Conservation (phyloP, 768 basidiomycete species). For the Coprinopsis sp. region DNA sequence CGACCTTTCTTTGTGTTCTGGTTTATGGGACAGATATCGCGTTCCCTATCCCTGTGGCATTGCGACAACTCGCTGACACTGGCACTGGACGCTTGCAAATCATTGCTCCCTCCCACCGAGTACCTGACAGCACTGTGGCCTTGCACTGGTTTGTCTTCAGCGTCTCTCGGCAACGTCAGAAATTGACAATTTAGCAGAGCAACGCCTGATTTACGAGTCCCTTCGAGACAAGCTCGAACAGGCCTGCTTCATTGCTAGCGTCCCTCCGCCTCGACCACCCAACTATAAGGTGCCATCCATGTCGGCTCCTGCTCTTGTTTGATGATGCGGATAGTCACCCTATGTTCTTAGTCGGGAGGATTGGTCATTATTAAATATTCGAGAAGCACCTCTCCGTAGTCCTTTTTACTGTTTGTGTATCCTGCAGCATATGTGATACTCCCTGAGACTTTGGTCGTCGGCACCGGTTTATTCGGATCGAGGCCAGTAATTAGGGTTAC, state of each 20-base stretch:
- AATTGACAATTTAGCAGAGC: conserved; percentile 33
- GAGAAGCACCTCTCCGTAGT: too few relatives aligned
- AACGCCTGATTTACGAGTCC: conserved; percentile 42
- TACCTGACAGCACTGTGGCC: conserved; percentile 64
- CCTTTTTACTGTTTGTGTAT: too few relatives aligned
- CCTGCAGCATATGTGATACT: too few relatives aligned
- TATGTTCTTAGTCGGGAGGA: too few relatives aligned
- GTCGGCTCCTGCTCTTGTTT: conserved; percentile 24
- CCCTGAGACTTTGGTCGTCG: neutral
- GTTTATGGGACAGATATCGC: conserved; percentile 69
- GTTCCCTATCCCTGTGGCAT: conserved; percentile 56
- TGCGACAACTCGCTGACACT: conserved; percentile 52
- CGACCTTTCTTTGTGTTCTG: conserved; percentile 69
- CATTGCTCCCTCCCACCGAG: conserved; percentile 56
- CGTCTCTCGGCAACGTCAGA: conserved; percentile 3
- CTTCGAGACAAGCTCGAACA: conserved; percentile 42
- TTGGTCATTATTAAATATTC: too few relatives aligned
- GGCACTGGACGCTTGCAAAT: conserved; percentile 59
- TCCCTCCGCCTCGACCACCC: conserved; percentile 38
- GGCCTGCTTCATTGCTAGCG: conserved; percentile 46
- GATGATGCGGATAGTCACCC: too few relatives aligned
- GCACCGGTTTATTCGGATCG: conserved; percentile 3
- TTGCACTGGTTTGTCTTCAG: conserved; percentile 43
- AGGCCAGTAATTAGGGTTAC: conserved; percentile 18
- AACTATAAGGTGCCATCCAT: conserved; percentile 31